phyloP scores from a whole-genome alignment of 805 yeast genomes.

The Sugiyamaella marilandica region DNA sequence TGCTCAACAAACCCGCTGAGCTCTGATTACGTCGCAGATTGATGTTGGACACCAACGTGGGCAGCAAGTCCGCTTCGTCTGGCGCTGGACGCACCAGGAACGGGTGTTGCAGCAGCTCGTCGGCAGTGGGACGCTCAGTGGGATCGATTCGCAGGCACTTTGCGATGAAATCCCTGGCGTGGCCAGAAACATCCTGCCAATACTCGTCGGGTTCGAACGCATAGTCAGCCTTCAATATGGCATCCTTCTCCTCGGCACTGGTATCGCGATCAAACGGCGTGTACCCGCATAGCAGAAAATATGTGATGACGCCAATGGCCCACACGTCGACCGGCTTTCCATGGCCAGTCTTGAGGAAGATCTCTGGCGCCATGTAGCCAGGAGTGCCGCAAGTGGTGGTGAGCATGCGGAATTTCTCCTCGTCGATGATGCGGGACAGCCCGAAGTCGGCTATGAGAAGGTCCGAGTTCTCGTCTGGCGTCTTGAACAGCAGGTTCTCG shows the following conservation, averaged over 20 bases:
- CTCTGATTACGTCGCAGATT: slow-evolving; percentile 16
- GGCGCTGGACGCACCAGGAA: slow-evolving; percentile 28
- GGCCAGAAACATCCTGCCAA: slow-evolving; percentile 47
- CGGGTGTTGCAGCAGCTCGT: slow-evolving; percentile 43
- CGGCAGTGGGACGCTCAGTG: slow-evolving; percentile 43
- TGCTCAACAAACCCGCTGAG: slow-evolving; percentile 9
- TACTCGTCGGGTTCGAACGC: slow-evolving; percentile 57
- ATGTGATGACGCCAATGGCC: slow-evolving; percentile 71
- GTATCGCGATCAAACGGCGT: slow-evolving; percentile 75
- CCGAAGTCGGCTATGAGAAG: slow-evolving; percentile 62
- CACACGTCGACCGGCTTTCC: slow-evolving; percentile 62
- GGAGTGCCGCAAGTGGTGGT: slow-evolving; percentile 62
- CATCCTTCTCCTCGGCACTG: slow-evolving; percentile 60
- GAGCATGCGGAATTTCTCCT: slow-evolving; percentile 36
- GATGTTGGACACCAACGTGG: slow-evolving; percentile 26
- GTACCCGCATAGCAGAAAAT: slow-evolving; percentile 67
- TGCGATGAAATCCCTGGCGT: slow-evolving; percentile 56
- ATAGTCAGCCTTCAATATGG: slow-evolving; percentile 55
- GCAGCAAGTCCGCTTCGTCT: slow-evolving; percentile 30
- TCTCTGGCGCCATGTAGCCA: slow-evolving; percentile 73
- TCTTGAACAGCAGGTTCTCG: slow-evolving; percentile 56
- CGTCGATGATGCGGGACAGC: slow-evolving; percentile 47
- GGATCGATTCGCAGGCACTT: slow-evolving; percentile 49
- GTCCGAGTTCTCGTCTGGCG: slow-evolving; percentile 36
- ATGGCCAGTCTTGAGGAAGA: slow-evolving; percentile 50